Base-by-base conservation (phyloP, 2,329 filamentous ascomycete genomes). In the Diaporthe humulicola region DNA sequence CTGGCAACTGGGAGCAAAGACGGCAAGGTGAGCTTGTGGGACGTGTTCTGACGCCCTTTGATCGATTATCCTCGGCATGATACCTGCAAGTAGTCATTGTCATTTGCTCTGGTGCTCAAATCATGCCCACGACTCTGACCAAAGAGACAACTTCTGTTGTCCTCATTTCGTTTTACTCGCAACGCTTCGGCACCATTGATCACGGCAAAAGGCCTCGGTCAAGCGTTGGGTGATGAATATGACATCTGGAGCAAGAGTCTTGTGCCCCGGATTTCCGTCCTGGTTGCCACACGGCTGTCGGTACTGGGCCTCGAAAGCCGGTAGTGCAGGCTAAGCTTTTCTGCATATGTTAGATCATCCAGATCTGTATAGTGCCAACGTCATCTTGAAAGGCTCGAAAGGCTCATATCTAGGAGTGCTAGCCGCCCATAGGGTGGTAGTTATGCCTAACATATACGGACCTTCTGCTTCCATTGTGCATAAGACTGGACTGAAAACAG, bases 1-100 rank as follows among this genome's bases (percentile, higher is more conserved):
- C 83, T 98, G 70, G 97, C 93, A 25, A 95, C 92, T 1, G 97
- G 97, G 1, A 94, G 94, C 73, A 99, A 98, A 83, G 97, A 98
- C 85, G 97, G 96, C 25, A 98, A 97, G 82, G 91, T 98, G 77
- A 98, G 95, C 81, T 86, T 99, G 78, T 99, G 97, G 97, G 95
- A 98, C 85, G 92, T 98, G 74, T 99, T 97, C 83, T 96, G 80
- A 86, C 19, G 10, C 70, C 36, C 25, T 50, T 30, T 15, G 7
- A 10, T 28, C 6, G 22, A 48, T 33, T 40, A 22, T 40, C 25
- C n/a, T 22, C 30, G 15, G 30, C 61, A 40, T 19, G 19, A 69
- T 15, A 54, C 48, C 33, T 19, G 9, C 30, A 33, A 22, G 33
- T 48, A 25, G 36, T 50, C 28, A 28, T 58, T 28, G n/a, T 25